These are phyloP conservation scores for Gomphus sp. DNA, from an alignment of 1,284 basidiomycete genomes.

Conservation along the genomic window DNA sequence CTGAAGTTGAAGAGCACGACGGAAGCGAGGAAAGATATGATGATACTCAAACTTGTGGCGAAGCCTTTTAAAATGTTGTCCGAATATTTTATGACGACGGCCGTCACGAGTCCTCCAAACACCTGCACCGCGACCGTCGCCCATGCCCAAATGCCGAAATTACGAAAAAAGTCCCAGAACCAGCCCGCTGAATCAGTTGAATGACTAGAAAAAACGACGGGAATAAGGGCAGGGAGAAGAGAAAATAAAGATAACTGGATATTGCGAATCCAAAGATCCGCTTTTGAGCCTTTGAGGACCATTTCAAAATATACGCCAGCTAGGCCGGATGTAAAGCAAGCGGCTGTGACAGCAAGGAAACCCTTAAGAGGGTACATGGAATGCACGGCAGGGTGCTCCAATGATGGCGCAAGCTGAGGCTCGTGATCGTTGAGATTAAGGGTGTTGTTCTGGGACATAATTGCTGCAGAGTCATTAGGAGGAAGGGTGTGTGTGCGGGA, in stretches of 20 bases:
- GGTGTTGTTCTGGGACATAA: neutral
- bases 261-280: constrained; percentile 94
- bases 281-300: constrained; percentile 85
- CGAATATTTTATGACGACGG: constrained; percentile 79
- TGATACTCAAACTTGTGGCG: constrained; percentile 86
- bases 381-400: constrained; percentile 28
- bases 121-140: constrained; percentile 86
- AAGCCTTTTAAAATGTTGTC: constrained; percentile 92
- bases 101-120: constrained; percentile 84
- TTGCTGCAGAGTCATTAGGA: constrained; percentile 16
- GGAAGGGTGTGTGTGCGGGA: constrained; percentile 21
- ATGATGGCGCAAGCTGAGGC: constrained; percentile 16
- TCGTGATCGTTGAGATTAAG: neutral
- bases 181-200: constrained; percentile 22
- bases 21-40: constrained; percentile 87
- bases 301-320: constrained; percentile 99
- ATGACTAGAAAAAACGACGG: constrained; percentile 43
- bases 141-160: constrained; percentile 89
- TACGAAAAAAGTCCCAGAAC: constrained; percentile 46
- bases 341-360: constrained; percentile 75
- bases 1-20: constrained; percentile 83
- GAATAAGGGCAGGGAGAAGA: constrained; percentile 80
- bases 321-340: constrained; percentile 95
- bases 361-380: constrained; percentile 80
- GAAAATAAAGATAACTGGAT: constrained; percentile 94